Evolutionary conservation across 2,329 filamentous ascomycete species (phyloP).

Genomic region (Sporothrix pallida): DNA sequence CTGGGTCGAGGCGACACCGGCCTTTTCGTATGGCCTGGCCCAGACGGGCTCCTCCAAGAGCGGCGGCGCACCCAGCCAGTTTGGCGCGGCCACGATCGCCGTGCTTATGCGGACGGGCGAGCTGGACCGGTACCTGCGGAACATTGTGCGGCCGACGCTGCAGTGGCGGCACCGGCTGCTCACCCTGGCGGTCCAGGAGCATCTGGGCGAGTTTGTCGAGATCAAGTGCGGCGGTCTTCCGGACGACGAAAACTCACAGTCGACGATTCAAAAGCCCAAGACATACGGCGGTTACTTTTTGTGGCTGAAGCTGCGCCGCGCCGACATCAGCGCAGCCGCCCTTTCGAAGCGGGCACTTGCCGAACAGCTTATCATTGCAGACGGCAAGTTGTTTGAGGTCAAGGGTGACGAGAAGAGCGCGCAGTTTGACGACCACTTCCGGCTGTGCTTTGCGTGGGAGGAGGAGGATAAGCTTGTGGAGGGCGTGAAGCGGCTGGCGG

Average conservation of each 20-base stretch:
- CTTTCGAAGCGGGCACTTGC: constrained; percentile 63
- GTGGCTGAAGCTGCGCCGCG: constrained; percentile 70
- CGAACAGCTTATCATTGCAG: constrained; percentile 70
- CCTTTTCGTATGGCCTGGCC: constrained; percentile 57
- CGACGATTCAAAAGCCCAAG: constrained; percentile 39
- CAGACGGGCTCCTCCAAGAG: constrained; percentile 60
- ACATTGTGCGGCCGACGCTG: constrained; percentile 53
- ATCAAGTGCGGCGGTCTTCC: constrained; percentile 40
- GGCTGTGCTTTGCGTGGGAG: constrained; percentile 77
- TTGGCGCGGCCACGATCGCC: constrained; percentile 57
- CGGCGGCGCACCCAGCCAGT: constrained; percentile 61
- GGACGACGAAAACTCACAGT: too few relatives aligned
- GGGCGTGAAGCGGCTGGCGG: constrained; percentile 60
- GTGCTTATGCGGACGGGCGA: constrained; percentile 55
- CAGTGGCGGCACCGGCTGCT: constrained; percentile 58
- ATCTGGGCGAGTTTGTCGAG: constrained; percentile 69
- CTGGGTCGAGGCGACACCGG: constrained; percentile 78
- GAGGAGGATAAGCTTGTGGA: constrained; percentile 68
- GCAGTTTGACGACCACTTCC: constrained; percentile 64
- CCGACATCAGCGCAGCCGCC: constrained; percentile 56
- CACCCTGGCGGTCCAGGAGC: constrained; percentile 61
- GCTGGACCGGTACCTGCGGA: constrained; percentile 53
- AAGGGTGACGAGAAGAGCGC: constrained; percentile 59
- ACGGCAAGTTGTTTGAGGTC: constrained; percentile 73
- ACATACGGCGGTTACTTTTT: constrained; percentile 84